A percentile compares a stretch with the other conserved stretches of the same genome.
phyloP scores from a whole-genome alignment of 371 early-diverging fungal species.

The Mortierella sp. region DNA sequence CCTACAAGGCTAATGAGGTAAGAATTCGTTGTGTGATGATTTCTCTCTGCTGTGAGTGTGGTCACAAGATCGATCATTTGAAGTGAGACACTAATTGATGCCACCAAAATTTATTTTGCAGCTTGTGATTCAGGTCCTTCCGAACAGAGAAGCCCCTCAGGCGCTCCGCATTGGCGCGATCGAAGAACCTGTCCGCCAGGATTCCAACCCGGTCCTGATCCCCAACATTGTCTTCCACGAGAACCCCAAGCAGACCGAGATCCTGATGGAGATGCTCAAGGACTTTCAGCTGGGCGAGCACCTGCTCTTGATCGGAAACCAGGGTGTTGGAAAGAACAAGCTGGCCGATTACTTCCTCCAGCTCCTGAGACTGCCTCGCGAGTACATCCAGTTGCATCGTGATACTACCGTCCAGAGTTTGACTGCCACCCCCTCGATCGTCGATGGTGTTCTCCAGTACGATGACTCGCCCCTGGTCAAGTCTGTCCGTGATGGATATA shows the following conservation, averaged over 20 bases:
- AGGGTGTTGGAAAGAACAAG: conserved; percentile 92
- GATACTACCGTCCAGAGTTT: conserved; percentile 89
- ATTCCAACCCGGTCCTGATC: conserved; percentile 76
- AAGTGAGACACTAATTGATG: background rate
- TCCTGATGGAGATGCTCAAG: conserved; percentile 79
- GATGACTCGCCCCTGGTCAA: conserved; percentile 83
- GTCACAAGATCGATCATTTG: too few relatives aligned
- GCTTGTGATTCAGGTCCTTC: conserved; percentile 71
- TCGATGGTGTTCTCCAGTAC: conserved; percentile 79
- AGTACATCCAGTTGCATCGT: conserved; percentile 89
- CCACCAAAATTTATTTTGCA: conserved; percentile 18
- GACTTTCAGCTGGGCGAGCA: conserved; percentile 83
- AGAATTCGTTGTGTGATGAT: background rate
- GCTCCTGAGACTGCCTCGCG: conserved; percentile 78
- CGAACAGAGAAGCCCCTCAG: conserved; percentile 63
- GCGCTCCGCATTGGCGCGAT: conserved; percentile 70
- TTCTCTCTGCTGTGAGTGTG: background rate
- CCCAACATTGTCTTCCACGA: conserved; percentile 83
- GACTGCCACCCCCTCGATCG: conserved; percentile 82
- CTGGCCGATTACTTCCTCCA: conserved; percentile 85
- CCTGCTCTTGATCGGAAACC: conserved; percentile 81
- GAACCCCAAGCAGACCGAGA: conserved; percentile 80
- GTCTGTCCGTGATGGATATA: conserved; percentile 64
- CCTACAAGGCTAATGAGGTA: conserved; percentile 58
- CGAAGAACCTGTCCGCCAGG: conserved; percentile 66